Evolutionary conservation across 2,329 filamentous ascomycete species (phyloP), one percentile per base, ranked within the genome.

Genomic region (Pyricularia pennisetigena): DNA sequence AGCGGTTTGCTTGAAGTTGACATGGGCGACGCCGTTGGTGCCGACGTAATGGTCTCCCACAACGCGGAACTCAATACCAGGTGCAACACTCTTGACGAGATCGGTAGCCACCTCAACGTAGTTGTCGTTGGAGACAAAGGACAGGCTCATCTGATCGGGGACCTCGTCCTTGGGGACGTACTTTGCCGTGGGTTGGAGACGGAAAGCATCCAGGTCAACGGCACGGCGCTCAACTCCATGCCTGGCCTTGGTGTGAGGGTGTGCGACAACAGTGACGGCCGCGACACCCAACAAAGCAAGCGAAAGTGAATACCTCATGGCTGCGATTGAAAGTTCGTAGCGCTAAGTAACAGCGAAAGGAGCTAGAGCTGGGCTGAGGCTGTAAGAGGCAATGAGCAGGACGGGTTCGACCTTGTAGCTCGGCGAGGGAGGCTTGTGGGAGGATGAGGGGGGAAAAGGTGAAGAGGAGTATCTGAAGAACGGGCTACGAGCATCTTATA

Each of bases 1-100:
- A 7, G 79, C 77, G 0, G 85, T 87, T 76, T 88, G 86, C 75
- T 84, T 85, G 73, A 88, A 86, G 74, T 86, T 81, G 70, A 87
- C 83, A 72, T 88, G 86, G 0, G 79, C 79, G 69, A 88, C 78
- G 9, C 85, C 85, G 68, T 86, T 86, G 64, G 72, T 75, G n/a
- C 85, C 81, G 12, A 84, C 77, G 66, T 87, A 88, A 71, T 82
- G 79, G 72, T 87, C 84, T 0, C 79, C 73, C 0, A 82, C 81
- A 7, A 85, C 70, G 24, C 85, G 83, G 75, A 87, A 88, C 26
- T 78, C 74, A 3, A 76, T 76, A 20, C 73, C 72, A 1, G 80
- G 79, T 2, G 68, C 73, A 3, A 74, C 68, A 8, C 73, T 75
- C 75, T 81, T 80, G 54, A 83, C 77, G 41, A 82, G 72, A n/a